Evolutionary conservation across 2,329 filamentous ascomycete genomes (phyloP).

Genomic region (Cercospora canescens): DNA sequence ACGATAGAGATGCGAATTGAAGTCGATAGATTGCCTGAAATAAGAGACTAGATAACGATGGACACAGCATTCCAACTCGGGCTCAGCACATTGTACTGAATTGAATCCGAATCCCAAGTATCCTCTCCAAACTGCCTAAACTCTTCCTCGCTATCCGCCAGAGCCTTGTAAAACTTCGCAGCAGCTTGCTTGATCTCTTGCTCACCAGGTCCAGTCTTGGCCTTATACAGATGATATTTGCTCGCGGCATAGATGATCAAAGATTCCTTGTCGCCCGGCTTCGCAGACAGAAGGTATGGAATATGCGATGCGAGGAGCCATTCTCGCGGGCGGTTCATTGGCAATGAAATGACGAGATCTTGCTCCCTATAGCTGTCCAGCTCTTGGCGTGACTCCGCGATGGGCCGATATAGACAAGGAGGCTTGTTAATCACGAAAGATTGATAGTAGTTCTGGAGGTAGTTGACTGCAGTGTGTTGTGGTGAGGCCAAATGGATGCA

Average conservation of each 20-base stretch:
- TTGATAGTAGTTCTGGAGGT: conserved; percentile 54
- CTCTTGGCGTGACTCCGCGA: conserved; percentile 27
- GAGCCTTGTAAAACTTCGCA: conserved; percentile 19
- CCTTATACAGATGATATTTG: conserved; percentile 22
- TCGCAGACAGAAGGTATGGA: conserved; percentile 40
- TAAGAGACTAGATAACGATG: conserved; percentile 13
- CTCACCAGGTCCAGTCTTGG: conserved; percentile 13
- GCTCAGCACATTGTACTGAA: conserved; percentile 20
- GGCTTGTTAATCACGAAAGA: conserved; percentile 51
- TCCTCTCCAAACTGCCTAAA: conserved; percentile 15
- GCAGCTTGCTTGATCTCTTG: conserved; percentile 18
- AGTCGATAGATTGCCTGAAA: neutral
- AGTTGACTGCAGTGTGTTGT: conserved; percentile 54
- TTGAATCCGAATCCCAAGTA: conserved; percentile 18
- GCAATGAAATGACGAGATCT: conserved; percentile 44
- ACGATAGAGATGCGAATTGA: neutral
- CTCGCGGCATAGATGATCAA: conserved; percentile 22
- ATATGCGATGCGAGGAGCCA: conserved; percentile 51
- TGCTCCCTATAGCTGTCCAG: conserved; percentile 26
- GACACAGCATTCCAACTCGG: conserved; percentile 22
- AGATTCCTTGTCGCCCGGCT: conserved; percentile 21
- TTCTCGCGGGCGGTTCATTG: conserved; percentile 43
- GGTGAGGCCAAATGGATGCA: conserved; percentile 55
- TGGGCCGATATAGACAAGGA: conserved; percentile 38
- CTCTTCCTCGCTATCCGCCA: conserved; percentile 21